Evolutionary conservation across 2,329 filamentous ascomycete species (phyloP), one percentile per base, ranked within the genome.

Genomic region (Cercospora zeae-maydis): DNA sequence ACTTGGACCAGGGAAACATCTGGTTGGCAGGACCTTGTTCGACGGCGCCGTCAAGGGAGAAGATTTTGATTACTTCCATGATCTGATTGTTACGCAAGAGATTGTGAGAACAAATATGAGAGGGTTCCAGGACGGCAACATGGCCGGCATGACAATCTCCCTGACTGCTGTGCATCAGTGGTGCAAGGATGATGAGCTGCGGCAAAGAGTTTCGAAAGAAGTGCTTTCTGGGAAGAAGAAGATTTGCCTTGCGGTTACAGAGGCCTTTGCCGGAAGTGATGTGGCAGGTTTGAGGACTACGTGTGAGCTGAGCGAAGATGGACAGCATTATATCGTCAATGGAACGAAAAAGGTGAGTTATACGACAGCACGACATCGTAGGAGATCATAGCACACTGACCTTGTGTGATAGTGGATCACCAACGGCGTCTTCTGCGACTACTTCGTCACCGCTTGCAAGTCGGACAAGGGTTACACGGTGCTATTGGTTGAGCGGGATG

Each of bases 21-120:
- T 96, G 58, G 85, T 92, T 71, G 89, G 89, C 19, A 83, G 88
- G 34, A 80, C 83, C 14, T 77, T 96, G 39, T 77, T 93, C 59
- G 84, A 82, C 63, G 90, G 90, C 49, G 88, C 82, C 14, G 82
- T 92, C 59, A 85, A 90, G 72, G 89, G 89, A 56, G 86, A 92
- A 75, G 88, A 93, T 66, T 96, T 93, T 70, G 91, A 96, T 75
- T 93, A 92, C 77, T 91, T 96, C 77, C 91, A 95, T 75, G 91
- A 95, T 74, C 75, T 95, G 74, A 85, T 96, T 67, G 80, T 90
- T 58, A 79, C 82, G 8, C 91, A 96, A 77, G 92, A 96, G 77
- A 78, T 90, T 68, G 82, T 84, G 1, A 83, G 92, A 33, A 80
- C 85, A 6, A 91, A 89, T 75, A 87, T 89, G 30, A 90, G 92